A percentile compares a stretch with the other conserved stretches of the same genome.
phyloP scores from a whole-genome alignment of 257 asterid species.

The Fraxinus cuspidata region DNA sequence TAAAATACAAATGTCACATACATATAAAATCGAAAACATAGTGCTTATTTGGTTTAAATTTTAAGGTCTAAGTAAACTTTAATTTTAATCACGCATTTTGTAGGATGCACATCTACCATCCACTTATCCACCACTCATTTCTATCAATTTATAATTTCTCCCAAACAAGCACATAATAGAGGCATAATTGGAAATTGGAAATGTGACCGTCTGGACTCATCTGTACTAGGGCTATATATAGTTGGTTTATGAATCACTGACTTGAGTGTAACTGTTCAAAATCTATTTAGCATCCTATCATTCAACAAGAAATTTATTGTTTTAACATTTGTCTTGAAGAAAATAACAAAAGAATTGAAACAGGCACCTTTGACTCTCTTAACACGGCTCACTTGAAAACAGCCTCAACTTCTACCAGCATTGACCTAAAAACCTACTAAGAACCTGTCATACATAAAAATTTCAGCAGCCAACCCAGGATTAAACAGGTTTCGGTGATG shows the following conservation, averaged over 20 bases:
- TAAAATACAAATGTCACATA: neutral
- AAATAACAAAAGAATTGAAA: neutral
- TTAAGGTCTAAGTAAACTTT: no score
- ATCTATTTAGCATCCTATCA: neutral
- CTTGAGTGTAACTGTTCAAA: neutral
- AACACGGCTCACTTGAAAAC: neutral
- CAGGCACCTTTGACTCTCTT: neutral
- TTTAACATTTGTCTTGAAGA: neutral
- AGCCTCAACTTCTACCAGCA: neutral
- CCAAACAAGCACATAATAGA: no score
- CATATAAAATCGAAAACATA: neutral
- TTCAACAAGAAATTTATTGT: neutral
- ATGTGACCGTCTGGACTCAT: neutral
- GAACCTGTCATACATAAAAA: neutral
- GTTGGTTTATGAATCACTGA: neutral
- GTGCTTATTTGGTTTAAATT: no score
- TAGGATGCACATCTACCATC: no score
- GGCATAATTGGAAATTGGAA: neutral
- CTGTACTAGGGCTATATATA: neutral
- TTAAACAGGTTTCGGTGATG: neutral
- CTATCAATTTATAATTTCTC: no score
- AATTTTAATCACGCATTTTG: no score
- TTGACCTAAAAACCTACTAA: neutral
- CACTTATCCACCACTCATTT: no score
- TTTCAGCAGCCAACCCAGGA: neutral